These are phyloP conservation scores for Colletotrichum brevisporum DNA, from an alignment of 2,329 filamentous ascomycete genomes.

Conservation along the genomic window DNA sequence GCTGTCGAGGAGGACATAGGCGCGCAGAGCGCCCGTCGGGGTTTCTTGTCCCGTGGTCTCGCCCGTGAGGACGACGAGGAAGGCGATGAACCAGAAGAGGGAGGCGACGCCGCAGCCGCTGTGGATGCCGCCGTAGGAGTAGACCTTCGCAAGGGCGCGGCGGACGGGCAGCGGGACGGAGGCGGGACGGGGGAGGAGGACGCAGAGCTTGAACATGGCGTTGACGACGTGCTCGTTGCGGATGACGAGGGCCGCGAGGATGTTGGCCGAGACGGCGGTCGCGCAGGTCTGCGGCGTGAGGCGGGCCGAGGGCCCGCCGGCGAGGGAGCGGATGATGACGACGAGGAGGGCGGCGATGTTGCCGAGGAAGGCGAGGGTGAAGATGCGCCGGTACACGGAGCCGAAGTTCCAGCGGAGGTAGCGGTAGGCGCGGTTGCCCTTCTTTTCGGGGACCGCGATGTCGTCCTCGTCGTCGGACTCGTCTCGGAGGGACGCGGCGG, in stretches of 20 bases:
- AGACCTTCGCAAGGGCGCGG: slow-evolving; percentile 63
- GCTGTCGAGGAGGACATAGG: slow-evolving; percentile 58
- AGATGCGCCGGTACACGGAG: slow-evolving; percentile 69
- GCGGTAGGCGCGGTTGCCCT: slow-evolving; percentile 53
- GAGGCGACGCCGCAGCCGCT: slow-evolving; percentile 64
- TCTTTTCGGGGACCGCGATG: slow-evolving; percentile 55
- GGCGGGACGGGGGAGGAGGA: slow-evolving; percentile 58
- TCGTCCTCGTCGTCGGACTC: slow-evolving; percentile 42
- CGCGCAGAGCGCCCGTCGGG: slow-evolving; percentile 58
- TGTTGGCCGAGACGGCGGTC: slow-evolving; percentile 59
- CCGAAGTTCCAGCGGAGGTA: slow-evolving; percentile 61
- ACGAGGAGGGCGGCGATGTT: slow-evolving; percentile 64
- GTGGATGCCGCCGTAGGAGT: slow-evolving; percentile 67
- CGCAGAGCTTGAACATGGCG: slow-evolving; percentile 59
- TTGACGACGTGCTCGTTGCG: slow-evolving; percentile 70
- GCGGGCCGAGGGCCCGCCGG: slow-evolving; percentile 34
- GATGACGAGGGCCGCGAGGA: slow-evolving; percentile 64
- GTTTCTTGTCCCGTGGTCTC: slow-evolving; percentile 27
- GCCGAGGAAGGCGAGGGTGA: slow-evolving; percentile 64
- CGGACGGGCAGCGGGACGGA: slow-evolving; percentile 63
- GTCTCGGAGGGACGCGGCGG: slow-evolving; percentile 17
- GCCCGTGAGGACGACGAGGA: slow-evolving; percentile 50
- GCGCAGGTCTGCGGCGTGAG: slow-evolving; percentile 37
- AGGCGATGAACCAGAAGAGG: slow-evolving; percentile 64
- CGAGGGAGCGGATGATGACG: slow-evolving; percentile 47